Base-by-base conservation (phyloP, 805 yeast genomes). In the Saccharomycopsis capsularis region DNA sequence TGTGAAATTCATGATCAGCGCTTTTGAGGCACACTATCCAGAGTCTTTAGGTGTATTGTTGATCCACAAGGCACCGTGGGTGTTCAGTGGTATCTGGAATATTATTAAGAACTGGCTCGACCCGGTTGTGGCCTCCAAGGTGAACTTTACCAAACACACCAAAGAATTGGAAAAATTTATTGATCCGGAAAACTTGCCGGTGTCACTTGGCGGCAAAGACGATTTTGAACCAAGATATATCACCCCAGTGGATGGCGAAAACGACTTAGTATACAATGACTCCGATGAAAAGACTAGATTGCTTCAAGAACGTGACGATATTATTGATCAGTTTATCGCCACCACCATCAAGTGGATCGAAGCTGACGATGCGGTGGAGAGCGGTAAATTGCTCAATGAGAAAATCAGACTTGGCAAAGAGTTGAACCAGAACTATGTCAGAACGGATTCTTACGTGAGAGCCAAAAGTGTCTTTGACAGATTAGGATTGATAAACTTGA, bases 31-130 rank as follows among this genome's bases (percentile, higher is more conserved):
- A 0, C 96, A 91, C 63, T 93, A 91, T 64, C 99, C 99, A 1
- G 99, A 93, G 67, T 82, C 87, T 37, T 74, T 93, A 52, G 96
- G 96, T 16, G 78, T 77, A 48, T 69, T 93, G 46, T 75, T 88
- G 56, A 84, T 93, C 53, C 95, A 88, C 68, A 85, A 85, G 59
- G 97, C 99, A 0, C 99, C 99, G 24, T 89, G 97, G 98, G 79
- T 93, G 47, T 93, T 93, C 69, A 79, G 85, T 45, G 91, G 96
- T 22, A 86, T 91, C 52, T 93, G 99, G 98, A 84, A 82, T 57
- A 78, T 91, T 57, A 80, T 93, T 59, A 88, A 87, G 65, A 81
- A 82, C 58, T 91, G 97, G 98, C 71, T 91, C 50, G 98, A 93
- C 63, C 98, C 98, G 2, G 96, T 87, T 22, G 97, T 91, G 48